Percentiles rank a stretch among this genome's conserved stretches.
Evolutionary conservation across 129 eudicot species (phyloP).

Genomic region (Ambrosia trifida): DNA sequence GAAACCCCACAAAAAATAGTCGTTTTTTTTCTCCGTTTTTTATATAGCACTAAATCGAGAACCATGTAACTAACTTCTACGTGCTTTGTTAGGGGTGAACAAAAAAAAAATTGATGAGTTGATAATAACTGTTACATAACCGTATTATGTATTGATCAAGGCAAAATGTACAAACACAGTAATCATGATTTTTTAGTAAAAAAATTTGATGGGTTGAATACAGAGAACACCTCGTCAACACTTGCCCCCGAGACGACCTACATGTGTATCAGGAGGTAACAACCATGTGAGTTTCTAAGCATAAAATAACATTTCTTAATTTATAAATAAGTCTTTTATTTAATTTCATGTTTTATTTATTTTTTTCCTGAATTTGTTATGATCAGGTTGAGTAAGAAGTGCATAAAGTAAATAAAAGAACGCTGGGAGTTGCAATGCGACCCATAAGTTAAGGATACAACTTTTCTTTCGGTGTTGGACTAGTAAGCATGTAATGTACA

Average conservation of each 20-base stretch:
- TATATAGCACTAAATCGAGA: no score
- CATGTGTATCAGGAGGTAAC: constrained; percentile 62
- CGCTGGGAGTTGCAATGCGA: constrained; percentile 17
- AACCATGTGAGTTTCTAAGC: constrained; percentile 31
- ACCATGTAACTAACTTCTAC: no score
- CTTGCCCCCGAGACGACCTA: constrained; percentile 85
- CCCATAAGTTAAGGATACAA: constrained; percentile 18
- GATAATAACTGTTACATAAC: no score
- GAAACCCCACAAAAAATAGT: no score
- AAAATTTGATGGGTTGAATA: neutral
- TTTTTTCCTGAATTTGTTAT: neutral
- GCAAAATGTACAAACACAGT: no score
- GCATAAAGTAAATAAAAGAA: constrained; percentile 16
- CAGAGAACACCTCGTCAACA: constrained; percentile 87
- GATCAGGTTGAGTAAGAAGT: constrained; percentile 36
- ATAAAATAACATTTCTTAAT: neutral
- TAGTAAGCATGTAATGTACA: constrained; percentile 11
- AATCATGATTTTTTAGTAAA: no score
- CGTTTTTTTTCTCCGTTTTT: no score
- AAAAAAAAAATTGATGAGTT: no score
- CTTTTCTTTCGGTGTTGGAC: constrained; percentile 21
- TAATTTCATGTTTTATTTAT: neutral
- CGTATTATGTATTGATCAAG: no score
- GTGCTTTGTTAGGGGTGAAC: no score
- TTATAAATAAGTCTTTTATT: neutral